Base-by-base conservation (phyloP, 371 early-diverging fungal genomes). In the Rhizopus sp. region DNA sequence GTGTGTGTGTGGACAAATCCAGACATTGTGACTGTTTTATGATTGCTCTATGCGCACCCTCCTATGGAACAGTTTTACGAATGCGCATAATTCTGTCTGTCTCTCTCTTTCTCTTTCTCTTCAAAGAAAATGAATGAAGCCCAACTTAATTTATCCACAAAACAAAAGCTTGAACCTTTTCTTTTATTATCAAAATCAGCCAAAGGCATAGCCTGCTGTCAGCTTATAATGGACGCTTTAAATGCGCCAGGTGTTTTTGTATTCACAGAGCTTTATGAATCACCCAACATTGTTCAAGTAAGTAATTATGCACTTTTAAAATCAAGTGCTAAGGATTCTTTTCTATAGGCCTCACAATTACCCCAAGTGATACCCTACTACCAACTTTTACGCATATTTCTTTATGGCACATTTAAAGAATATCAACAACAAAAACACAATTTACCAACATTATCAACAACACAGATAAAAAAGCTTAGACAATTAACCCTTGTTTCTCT, bases 391-490 rank as follows among this genome's bases (percentile, higher is more conserved):
- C 52, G 78, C 39, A 66, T 92, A 23, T 94, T 92, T 64, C 79
- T 92, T 29, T 93, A 86, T 69, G 93, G 92, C 10, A 92, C 91
- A 1, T 91, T 76, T 57, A 72, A 70, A 53, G 93, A 92, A 61
- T 94, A 92, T 68, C 75, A 81, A 48, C 50, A 47, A 29, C 30
- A 49, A 10, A 51, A 13, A 85, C 86, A 78, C 15, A 69, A 79
- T 59, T 69, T 93, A 49, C 93, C 93, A 13, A 58, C 72, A 47
- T 64, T 93, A 16, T 84, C 73, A 32, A 81, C 69, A 1, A 58
- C 54, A 10, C 93, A 93, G 59, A 60, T 78, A 17, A 82, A 77
- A 30, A 93, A 93, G 60, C 68, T 93, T 17, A 83, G 85, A 51
- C 88, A 89, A 30, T 80, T 93, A 7, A 84, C 93, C 4, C 83